phyloP scores from a whole-genome alignment of 148 eudicot species.

The Rhododendron ovatum region DNA sequence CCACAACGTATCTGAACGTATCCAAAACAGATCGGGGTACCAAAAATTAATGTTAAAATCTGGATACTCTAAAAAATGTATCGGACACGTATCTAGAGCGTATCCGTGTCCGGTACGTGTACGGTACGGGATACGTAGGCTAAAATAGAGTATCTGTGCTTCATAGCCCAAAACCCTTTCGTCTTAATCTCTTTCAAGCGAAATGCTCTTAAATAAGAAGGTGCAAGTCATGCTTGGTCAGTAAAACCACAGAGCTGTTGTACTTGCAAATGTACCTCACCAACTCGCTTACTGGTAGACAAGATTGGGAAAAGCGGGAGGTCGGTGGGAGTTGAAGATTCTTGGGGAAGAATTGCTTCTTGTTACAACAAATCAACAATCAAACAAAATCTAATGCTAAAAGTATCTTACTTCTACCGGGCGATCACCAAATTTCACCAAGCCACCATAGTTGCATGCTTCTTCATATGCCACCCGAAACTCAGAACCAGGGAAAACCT shows the following conservation, averaged over 20 bases:
- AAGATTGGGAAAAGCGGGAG: background rate
- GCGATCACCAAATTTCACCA: constrained; percentile 90
- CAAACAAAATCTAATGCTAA: background rate
- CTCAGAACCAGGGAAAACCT: constrained; percentile 92
- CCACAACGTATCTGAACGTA: too few relatives aligned
- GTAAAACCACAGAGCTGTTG: background rate
- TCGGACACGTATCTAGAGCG: too few relatives aligned
- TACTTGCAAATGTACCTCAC: background rate
- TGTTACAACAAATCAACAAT: background rate
- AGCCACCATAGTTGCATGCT: constrained; percentile 21
- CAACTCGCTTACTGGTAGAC: background rate
- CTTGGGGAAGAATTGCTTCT: background rate
- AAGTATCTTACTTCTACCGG: constrained; percentile 71
- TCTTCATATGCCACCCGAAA: constrained; percentile 96
- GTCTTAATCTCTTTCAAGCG: background rate
- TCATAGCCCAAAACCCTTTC: background rate
- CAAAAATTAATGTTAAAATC: too few relatives aligned
- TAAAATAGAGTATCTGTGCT: too few relatives aligned
- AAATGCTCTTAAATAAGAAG: background rate
- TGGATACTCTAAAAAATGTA: too few relatives aligned
- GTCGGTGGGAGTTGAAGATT: background rate
- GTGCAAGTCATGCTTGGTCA: background rate
- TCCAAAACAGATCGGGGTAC: too few relatives aligned
- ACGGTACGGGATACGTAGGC: too few relatives aligned
- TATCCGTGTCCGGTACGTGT: too few relatives aligned